phyloP scores from a whole-genome alignment of 495 filamentous ascomycete species.

The Lophium mytilinum region DNA sequence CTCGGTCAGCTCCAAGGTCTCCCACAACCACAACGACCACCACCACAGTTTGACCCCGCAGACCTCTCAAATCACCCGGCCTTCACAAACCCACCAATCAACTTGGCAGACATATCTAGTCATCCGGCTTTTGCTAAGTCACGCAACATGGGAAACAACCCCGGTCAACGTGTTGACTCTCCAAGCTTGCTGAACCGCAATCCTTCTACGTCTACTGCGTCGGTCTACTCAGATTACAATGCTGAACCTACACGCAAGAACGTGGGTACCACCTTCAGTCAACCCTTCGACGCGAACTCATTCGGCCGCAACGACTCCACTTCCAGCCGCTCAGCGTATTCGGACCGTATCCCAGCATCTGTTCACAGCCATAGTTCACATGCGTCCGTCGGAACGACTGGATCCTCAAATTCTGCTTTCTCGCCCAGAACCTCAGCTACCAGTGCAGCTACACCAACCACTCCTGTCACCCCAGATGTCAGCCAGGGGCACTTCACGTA shows the following conservation, averaged over 20 bases:
- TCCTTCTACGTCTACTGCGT: too few relatives aligned
- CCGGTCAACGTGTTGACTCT: background rate
- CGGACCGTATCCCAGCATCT: constrained; percentile 12
- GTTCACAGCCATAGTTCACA: constrained; percentile 16
- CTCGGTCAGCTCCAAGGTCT: background rate
- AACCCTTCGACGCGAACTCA: background rate
- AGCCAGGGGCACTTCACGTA: too few relatives aligned
- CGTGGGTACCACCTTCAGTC: background rate
- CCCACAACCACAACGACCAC: background rate
- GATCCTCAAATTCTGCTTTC: background rate
- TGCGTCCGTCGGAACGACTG: background rate
- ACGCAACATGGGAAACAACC: background rate
- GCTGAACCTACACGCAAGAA: background rate
- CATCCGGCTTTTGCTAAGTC: background rate
- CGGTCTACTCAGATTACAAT: too few relatives aligned
- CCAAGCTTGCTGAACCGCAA: too few relatives aligned
- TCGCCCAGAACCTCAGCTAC: background rate
- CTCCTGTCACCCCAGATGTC: background rate
- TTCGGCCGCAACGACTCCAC: constrained; percentile 3
- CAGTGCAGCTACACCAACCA: background rate
- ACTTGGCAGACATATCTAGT: background rate
- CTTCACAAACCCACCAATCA: background rate
- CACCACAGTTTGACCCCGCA: background rate
- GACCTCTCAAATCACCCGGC: background rate
- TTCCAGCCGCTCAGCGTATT: constrained; percentile 18